Conservation (phyloP, 2,329 filamentous ascomycete genomes). For the Botryotinia globosa region DNA sequence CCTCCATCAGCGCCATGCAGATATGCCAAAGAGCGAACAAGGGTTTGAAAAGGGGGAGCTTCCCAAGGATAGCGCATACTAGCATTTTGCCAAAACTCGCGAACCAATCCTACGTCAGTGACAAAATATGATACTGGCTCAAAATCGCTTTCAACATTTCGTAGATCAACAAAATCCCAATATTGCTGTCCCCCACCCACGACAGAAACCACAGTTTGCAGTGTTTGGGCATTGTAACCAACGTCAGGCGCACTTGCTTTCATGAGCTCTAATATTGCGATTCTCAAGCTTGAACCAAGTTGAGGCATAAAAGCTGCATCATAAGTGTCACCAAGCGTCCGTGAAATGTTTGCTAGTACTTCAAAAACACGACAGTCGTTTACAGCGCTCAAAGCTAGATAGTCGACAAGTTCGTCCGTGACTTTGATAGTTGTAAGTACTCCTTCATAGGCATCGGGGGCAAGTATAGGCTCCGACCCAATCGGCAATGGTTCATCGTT, state of each 20-base stretch:
- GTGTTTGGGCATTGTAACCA: slow-evolving; percentile 39
- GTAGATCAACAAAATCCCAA: slow-evolving; percentile 36
- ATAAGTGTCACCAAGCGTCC: slow-evolving; percentile 41
- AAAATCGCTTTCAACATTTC: slow-evolving; percentile 44
- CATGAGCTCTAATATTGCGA: slow-evolving; percentile 39
- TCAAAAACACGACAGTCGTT: slow-evolving; percentile 48
- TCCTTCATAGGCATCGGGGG: slow-evolving; percentile 41
- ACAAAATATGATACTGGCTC: slow-evolving; percentile 49
- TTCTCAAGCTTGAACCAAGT: slow-evolving; percentile 41
- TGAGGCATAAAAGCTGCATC: slow-evolving; percentile 41
- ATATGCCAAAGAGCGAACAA: slow-evolving; percentile 65
- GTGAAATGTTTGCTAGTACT: slow-evolving; percentile 45
- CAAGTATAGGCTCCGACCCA: slow-evolving; percentile 46
- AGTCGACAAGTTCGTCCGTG: slow-evolving; percentile 43
- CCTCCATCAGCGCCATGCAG: slow-evolving; percentile 41
- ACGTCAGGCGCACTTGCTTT: slow-evolving; percentile 33
- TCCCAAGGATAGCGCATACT: slow-evolving; percentile 82
- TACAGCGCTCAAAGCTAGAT: slow-evolving; percentile 47
- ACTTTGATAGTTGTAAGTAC: slow-evolving; percentile 45
- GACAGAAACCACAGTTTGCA: slow-evolving; percentile 37
- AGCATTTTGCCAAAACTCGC: slow-evolving; percentile 58
- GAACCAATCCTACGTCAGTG: slow-evolving; percentile 42
- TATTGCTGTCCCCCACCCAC: slow-evolving; percentile 36
- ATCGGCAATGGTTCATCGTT: slow-evolving; percentile 50
- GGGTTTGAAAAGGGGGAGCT: slow-evolving; percentile 70